Evolutionary conservation across 2,329 filamentous ascomycete genomes (phyloP), one percentile per base, ranked within the genome.

Genomic region (Tolypocladium paradoxum): DNA sequence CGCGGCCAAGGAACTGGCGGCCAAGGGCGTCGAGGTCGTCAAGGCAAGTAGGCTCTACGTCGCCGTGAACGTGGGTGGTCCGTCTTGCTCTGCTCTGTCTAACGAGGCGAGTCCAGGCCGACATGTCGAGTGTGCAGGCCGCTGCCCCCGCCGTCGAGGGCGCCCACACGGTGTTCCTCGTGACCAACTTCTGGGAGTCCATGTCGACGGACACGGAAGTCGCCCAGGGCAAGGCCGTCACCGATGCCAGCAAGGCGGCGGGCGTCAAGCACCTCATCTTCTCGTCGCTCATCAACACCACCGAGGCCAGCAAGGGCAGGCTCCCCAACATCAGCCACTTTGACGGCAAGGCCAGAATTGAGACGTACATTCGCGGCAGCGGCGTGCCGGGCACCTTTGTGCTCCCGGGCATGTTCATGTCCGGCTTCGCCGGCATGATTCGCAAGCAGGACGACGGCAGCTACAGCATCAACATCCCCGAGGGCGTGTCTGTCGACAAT

Each of bases 311-410:
- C 40, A 64, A 65, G 0, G 74, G 74, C 2, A 62, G 59, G 1
- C 62, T 76, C 1, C 40, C 62, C 4, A 58, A 69, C 20, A 72
- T 77, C 7, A 55, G 65, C 48, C 74, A 78, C 54, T 84, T 84
- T 55, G 81, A 84, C 58, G 68, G 66, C 54, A 84, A 84, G 62
- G 76, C 78, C 31, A 65, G 75, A 34, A 73, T 79, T 14, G 79
- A 83, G 57, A 55, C 70, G n/a, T 82, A 84, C 57, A 80, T 84
- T 53, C 75, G 77, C 12, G 53, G 59, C 0, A 65, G 75, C 2
- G 72, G 71, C 0, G 64, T 84, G 2, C 72, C 73, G 1, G 71
- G 69, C 12, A 74, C 78, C 0, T 82, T 82, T 61, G 74, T 77
- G 54, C 65, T 73, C 2, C 74, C 77, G 0, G 81, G 72, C 0